Percentiles rank a stretch among this genome's conserved stretches.
Conservation (phyloP, 495 filamentous ascomycete genomes). For the Aspergillus diversus region DNA sequence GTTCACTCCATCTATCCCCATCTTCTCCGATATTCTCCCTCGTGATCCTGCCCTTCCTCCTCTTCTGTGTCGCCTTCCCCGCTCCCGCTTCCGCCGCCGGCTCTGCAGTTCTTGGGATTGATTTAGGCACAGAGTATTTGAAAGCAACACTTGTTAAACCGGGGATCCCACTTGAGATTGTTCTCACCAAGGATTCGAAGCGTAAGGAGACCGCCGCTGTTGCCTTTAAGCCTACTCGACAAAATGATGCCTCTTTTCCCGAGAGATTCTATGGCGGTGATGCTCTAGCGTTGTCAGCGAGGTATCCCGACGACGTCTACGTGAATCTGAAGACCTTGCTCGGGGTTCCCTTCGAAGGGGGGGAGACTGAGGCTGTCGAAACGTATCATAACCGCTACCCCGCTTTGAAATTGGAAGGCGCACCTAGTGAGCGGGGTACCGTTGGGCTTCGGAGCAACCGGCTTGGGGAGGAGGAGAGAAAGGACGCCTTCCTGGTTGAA, state of each 20-base stretch:
- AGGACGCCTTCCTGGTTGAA: conserved; percentile 82
- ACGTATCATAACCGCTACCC: conserved; percentile 76
- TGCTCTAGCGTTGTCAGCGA: conserved; percentile 80
- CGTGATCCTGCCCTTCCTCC: conserved; percentile 47
- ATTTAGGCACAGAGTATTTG: conserved; percentile 95
- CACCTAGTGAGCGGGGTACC: conserved; percentile 63
- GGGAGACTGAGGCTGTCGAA: conserved; percentile 61
- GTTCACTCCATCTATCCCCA: conserved; percentile 19
- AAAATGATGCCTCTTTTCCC: conserved; percentile 66
- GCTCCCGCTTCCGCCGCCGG: conserved; percentile 61
- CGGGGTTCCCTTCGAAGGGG: conserved; percentile 61
- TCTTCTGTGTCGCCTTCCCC: conserved; percentile 61
- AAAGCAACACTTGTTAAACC: conserved; percentile 97
- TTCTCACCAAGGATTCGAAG: conserved; percentile 97
- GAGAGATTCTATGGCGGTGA: conserved; percentile 92
- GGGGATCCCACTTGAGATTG: conserved; percentile 96
- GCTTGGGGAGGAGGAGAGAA: conserved; percentile 62
- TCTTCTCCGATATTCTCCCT: conserved; percentile 44
- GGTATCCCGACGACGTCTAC: conserved; percentile 93
- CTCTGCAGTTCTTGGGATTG: conserved; percentile 84
- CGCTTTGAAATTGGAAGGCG: conserved; percentile 50
- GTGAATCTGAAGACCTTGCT: conserved; percentile 88
- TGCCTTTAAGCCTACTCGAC: conserved; percentile 83
- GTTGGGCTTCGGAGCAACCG: conserved; percentile 76
- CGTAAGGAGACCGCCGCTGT: conserved; percentile 92